Evolutionary conservation across 441 rosid genomes (phyloP), one percentile per base, ranked within the genome.

Genomic region (Sinapis alba): DNA sequence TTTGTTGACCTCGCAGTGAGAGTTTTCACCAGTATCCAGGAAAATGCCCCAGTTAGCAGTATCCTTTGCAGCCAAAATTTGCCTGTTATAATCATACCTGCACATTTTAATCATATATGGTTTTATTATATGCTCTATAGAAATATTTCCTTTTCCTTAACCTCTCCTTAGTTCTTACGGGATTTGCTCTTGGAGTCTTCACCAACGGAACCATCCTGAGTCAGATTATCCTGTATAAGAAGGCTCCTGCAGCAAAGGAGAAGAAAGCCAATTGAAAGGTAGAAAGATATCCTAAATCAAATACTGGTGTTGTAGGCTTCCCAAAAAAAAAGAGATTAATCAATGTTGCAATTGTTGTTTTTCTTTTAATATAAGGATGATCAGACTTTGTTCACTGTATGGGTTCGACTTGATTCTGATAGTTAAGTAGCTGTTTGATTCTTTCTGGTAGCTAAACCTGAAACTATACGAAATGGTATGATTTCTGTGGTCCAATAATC

Each of bases 21-120:
- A 75, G 91, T 95, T 43, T 95, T 95, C 80, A 95, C 99, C 62
- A 86, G 97, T 83, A 23, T 93, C 78, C 99, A 95, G 80, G 99
- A 92, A 77, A 89, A 90, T 64, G 97, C 99, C 18, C 98, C 97
- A 32, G 7, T 72, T 51, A 93, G 87, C 72, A 94, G 99, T 94
- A 94, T 88, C 89, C 90, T 88, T 85, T 13, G 68, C 61, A 24
- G 54, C 57, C 63, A 69, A 59, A 21, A 7, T 47, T 41, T 10
- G n/a, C 34, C 4, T 70, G n/a, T 21, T 24, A 8, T 54, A 54
- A 47, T 75, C 38, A 51, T 23, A 27, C 70, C 3, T 27, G 21
- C 50, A 12, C 24, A 47, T 43, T 54, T 56, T 23, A 13, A 16
- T 70, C 54, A 50, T 64, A 11, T 56, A 28, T 53, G n/a, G 38